These are phyloP conservation scores for Tilletia indica DNA, from an alignment of 1,284 basidiomycete species.

Conservation along the genomic window DNA sequence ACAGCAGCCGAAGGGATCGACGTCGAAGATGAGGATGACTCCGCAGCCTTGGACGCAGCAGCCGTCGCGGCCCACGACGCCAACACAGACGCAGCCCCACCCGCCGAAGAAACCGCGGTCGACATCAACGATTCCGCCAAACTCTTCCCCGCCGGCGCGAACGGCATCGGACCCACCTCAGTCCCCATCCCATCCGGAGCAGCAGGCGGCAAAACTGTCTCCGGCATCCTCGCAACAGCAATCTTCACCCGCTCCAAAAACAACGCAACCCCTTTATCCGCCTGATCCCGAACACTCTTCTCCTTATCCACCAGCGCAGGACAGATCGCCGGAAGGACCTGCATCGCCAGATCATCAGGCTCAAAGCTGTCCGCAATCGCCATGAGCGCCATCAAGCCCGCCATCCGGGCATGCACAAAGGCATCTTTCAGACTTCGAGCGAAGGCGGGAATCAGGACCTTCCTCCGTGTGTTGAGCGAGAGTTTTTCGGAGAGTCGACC, in stretches of 20 bases:
- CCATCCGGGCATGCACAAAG: conserved; percentile 89
- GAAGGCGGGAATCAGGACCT: conserved; percentile 94
- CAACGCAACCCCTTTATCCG: conserved; percentile 39
- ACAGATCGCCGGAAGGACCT: conserved; percentile 43
- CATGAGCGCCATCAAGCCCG: conserved; percentile 93
- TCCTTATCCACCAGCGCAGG: conserved; percentile 52
- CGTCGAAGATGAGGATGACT: neutral
- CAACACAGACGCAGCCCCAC: conserved; percentile 46
- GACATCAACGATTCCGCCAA: conserved; percentile 10
- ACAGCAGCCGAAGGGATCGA: conserved; percentile 7
- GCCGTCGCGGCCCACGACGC: conserved; percentile 49
- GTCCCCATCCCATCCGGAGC: conserved; percentile 10
- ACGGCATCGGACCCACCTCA: conserved; percentile 15
- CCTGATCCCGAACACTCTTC: conserved; percentile 48
- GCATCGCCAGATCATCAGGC: conserved; percentile 40
- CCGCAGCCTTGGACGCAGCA: neutral
- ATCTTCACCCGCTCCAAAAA: conserved; percentile 44
- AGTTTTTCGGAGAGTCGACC: conserved; percentile 83
- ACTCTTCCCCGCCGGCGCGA: conserved; percentile 20
- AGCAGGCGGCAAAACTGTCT: conserved; percentile 34
- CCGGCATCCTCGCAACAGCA: conserved; percentile 35
- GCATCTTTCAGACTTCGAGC: conserved; percentile 82
- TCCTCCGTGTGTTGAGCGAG: conserved; percentile 82
- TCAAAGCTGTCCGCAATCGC: conserved; percentile 86
- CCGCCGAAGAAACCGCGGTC: conserved; percentile 35